Percentiles rank a stretch among this genome's conserved stretches.
Evolutionary conservation across 768 basidiomycete species (phyloP).

Genomic region (Rhizopogon roseolus): DNA sequence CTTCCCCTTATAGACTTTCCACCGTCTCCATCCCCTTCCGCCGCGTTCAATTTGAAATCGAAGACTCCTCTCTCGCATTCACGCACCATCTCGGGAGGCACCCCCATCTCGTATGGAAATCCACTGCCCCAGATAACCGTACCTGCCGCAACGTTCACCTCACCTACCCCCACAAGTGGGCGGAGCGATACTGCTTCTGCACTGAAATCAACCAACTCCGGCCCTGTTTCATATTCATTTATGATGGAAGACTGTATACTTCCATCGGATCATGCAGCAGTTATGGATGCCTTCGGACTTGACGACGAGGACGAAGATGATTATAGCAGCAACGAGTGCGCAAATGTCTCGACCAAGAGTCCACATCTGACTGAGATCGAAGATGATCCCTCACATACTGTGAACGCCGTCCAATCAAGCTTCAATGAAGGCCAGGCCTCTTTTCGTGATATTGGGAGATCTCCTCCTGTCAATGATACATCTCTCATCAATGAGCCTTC

Average conservation of each 20-base stretch:
- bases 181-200: neutral
- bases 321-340: too few relatives aligned
- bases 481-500: neutral
- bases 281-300: constrained; percentile 5
- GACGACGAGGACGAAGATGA: neutral
- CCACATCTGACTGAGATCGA: too few relatives aligned
- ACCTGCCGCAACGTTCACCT: neutral
- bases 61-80: constrained; percentile 2
- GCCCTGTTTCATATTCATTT: neutral
- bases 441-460: too few relatives aligned
- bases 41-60: neutral
- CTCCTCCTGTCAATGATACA: too few relatives aligned
- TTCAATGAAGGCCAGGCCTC: neutral
- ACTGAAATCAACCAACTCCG: neutral
- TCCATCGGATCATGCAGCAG: neutral
- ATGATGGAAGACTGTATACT: neutral
- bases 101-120: neutral
- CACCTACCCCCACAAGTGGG: neutral
- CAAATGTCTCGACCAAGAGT: neutral
- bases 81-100: constrained; percentile 1
- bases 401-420: neutral
- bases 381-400: neutral
- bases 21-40: neutral
- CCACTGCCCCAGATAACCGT: neutral
- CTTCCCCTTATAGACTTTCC: too few relatives aligned